Evolutionary conservation across 352 stramenopile species (phyloP).

Genomic region (Thalassiosira ordinaria): DNA sequence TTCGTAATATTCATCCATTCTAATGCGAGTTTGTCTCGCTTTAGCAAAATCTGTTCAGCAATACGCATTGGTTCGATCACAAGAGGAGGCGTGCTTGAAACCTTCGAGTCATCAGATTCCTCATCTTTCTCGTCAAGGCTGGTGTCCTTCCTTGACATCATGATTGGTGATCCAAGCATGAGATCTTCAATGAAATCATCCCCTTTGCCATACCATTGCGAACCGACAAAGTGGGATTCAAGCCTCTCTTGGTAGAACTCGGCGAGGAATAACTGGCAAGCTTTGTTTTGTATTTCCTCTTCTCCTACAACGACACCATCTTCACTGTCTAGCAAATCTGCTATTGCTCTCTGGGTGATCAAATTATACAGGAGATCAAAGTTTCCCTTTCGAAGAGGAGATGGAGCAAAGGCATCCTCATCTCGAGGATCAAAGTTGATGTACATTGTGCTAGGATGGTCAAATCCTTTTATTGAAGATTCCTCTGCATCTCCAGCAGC

Average conservation of each 20-base stretch:
- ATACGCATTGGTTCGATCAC: slow-evolving; percentile 72
- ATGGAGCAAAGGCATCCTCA: slow-evolving; percentile 49
- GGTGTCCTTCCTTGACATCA: slow-evolving; percentile 38
- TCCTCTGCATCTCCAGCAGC: too few species aligned
- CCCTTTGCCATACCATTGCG: slow-evolving; percentile 68
- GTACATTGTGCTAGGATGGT: slow-evolving; percentile 32
- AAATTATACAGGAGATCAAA: slow-evolving; percentile 78
- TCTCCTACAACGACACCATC: slow-evolving; percentile 35
- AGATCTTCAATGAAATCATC: slow-evolving; percentile 80
- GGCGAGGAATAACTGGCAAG: slow-evolving; percentile 50
- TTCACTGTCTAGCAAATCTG: slow-evolving; percentile 58
- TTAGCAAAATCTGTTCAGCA: slow-evolving; percentile 67
- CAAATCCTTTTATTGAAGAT: slow-evolving; percentile 39
- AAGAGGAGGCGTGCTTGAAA: too few species aligned
- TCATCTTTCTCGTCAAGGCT: slow-evolving; percentile 7
- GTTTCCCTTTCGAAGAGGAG: slow-evolving; percentile 73
- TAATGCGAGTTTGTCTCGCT: slow-evolving; percentile 64
- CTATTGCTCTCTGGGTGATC: slow-evolving; percentile 67
- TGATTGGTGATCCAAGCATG: slow-evolving; percentile 58
- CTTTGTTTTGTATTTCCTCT: slow-evolving; percentile 41
- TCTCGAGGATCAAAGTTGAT: slow-evolving; percentile 59
- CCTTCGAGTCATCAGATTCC: slow-evolving; percentile 10
- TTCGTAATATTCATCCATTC: slow-evolving; percentile 74
- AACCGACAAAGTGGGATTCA: slow-evolving; percentile 66
- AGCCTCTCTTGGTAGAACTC: slow-evolving; percentile 66